Evolutionary conservation across 441 rosid species (phyloP), one percentile per base, ranked within the genome.

Genomic region (Heliophila coronopifolia): DNA sequence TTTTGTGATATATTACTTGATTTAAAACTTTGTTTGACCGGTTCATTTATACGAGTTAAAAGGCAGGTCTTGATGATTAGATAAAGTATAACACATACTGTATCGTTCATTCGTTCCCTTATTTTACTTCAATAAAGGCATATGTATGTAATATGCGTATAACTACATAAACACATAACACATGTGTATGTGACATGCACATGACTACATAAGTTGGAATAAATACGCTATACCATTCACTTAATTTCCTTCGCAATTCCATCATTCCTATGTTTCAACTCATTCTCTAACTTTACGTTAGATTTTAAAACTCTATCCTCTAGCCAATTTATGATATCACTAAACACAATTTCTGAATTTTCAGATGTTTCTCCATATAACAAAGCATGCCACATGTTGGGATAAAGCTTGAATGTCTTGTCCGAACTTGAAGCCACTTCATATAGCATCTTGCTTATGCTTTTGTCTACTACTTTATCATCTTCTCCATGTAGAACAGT

Each of bases 341-440:
- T 8, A 39, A 84, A 87, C 14, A 84, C 91, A 4, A 66, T 52
- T 2, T 83, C 68, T 4, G 63, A 65, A 58, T 87, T 87, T 8
- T 71, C 63, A 1, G 38, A 44, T 10, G 90, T 67, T 54, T 91
- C 96, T 3, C 95, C 96, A 27, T 73, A 84, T 3, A 91, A 71
- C 32, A 87, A 43, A 9, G 85, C 91, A 10, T 91, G 98, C 96
- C 96, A 91, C 98, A 91, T 87, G 10, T 53, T 79, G 0, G 82
- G 77, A 28, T 91, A 91, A 47, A 85, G 13, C 65, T 83, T 84
- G 10, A 87, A 34, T 11, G 85, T 73, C 74, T 91, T 91, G 80
- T 84, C 95, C 2, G 48, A 39, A 68, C 85, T 84, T 36, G 79
- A 68, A 11, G 98, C 91, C 7, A 61, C 56, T 5, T 60, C 63